These are phyloP conservation scores for Wickerhamiella nectarea DNA, from an alignment of 805 yeast species.

Conservation along the genomic window DNA sequence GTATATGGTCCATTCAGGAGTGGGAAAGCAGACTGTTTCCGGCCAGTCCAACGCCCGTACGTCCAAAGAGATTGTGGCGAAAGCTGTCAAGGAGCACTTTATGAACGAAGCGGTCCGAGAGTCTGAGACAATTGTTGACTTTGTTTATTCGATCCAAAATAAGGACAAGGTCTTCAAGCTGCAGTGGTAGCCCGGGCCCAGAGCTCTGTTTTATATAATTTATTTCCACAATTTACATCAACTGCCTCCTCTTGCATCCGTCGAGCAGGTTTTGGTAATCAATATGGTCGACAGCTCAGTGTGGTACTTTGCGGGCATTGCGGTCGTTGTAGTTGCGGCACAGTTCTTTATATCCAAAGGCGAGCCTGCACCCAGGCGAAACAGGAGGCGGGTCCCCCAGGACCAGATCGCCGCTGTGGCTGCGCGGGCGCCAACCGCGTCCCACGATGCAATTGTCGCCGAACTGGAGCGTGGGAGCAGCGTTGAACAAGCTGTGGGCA, in stretches of 20 bases:
- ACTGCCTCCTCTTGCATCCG: too few species aligned
- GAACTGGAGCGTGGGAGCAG: conserved; percentile 57
- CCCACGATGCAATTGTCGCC: conserved; percentile 53
- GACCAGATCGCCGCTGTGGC: conserved; percentile 75
- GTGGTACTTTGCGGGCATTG: conserved; percentile 17
- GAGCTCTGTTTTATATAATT: too few species aligned
- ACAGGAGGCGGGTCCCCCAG: conserved; percentile 20
- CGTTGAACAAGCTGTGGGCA: conserved; percentile 67
- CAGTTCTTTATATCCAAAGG: conserved; percentile 11
- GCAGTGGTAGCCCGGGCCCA: conserved; percentile 13
- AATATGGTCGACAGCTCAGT: conserved; percentile 19
- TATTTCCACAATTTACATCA: too few species aligned
- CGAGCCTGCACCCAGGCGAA: neutral
- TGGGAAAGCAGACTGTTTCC: conserved; percentile 56
- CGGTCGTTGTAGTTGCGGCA: conserved; percentile 14
- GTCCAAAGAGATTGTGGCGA: conserved; percentile 49
- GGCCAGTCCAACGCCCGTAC: conserved; percentile 34
- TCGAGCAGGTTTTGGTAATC: too few species aligned
- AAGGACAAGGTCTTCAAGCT: conserved; percentile 34
- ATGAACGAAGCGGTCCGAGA: conserved; percentile 48
- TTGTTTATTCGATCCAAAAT: conserved; percentile 71
- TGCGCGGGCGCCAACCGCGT: conserved; percentile 62
- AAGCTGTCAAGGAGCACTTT: conserved; percentile 56
- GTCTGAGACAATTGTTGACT: conserved; percentile 75
- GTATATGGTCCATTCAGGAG: conserved; percentile 49